Percentiles rank a stretch among this genome's conserved stretches.
These are phyloP conservation scores for Chloris gayana DNA, from an alignment of 176 grass and related monocot species.

Conservation along the genomic window DNA sequence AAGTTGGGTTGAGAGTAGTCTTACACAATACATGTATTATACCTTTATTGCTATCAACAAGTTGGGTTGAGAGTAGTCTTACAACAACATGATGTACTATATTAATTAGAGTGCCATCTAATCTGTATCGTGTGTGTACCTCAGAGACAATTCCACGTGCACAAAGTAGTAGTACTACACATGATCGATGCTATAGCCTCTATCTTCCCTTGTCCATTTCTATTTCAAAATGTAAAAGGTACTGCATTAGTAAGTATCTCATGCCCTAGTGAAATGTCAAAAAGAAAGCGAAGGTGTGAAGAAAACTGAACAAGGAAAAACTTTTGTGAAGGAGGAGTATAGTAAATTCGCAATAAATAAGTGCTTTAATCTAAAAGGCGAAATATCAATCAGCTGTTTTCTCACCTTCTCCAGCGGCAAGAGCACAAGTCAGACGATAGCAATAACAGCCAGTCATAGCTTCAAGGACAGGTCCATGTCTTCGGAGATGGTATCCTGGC, in stretches of 20 bases:
- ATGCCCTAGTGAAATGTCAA: not conserved
- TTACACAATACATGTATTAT: no score
- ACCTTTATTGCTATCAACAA: not conserved
- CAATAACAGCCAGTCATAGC: conserved; percentile 44
- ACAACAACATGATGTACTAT: no score
- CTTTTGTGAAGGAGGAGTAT: no score
- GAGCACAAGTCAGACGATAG: not conserved
- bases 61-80: not conserved
- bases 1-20: not conserved
- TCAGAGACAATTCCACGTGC: not conserved
- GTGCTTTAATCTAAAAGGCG: not conserved
- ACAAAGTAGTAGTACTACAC: not conserved
- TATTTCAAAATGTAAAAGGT: conserved; percentile 17
- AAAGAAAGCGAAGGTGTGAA: not conserved
- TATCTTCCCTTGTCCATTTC: not conserved
- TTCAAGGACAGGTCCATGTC: conserved; percentile 77
- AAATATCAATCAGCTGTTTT: not conserved
- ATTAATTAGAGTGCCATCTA: no score
- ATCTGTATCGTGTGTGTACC: no score
- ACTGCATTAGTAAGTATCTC: not conserved
- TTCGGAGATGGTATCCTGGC: conserved; percentile 19
- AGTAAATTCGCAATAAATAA: not conserved
- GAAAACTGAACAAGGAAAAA: no score
- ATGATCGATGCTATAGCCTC: not conserved
- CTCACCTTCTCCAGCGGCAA: not conserved